These are phyloP conservation scores for Chlorophyllum brunneum DNA, from an alignment of 768 basidiomycete species.

Conservation along the genomic window DNA sequence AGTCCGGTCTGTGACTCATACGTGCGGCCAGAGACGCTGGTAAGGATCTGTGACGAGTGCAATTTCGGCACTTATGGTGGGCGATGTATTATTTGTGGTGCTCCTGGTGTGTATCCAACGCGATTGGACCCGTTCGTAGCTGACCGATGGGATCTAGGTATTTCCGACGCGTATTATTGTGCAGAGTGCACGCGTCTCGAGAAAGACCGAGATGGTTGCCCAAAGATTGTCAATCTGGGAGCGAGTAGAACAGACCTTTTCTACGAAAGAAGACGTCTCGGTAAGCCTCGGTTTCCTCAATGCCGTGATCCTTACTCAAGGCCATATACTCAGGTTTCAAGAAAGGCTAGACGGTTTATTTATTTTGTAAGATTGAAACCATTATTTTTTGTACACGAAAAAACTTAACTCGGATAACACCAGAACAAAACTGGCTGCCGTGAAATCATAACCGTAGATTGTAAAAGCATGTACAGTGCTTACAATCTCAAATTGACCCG, in stretches of 20 bases:
- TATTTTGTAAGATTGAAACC: background rate
- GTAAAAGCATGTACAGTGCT: no score
- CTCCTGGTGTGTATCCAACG: constrained; percentile 62
- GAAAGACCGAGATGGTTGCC: constrained; percentile 97
- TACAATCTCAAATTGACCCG: no score
- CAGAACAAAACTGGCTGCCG: no score
- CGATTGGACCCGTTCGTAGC: background rate
- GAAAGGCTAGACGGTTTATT: constrained; percentile 41
- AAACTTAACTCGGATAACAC: background rate
- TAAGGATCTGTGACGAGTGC: constrained; percentile 98
- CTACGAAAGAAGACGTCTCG: constrained; percentile 84
- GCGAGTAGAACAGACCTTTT: constrained; percentile 90
- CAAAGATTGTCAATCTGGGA: constrained; percentile 96
- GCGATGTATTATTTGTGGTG: constrained; percentile 95
- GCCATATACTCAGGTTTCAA: constrained; percentile 54
- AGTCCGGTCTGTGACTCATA: constrained; percentile 99
- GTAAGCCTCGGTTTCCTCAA: constrained; percentile 34
- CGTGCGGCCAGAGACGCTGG: constrained; percentile 96
- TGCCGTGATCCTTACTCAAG: background rate
- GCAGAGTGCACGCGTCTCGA: constrained; percentile 96
- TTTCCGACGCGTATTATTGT: constrained; percentile 99
- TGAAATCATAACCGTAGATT: no score
- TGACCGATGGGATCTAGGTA: constrained; percentile 50
- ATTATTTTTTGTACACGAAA: background rate
- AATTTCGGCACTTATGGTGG: constrained; percentile 99